Evolutionary conservation across 805 yeast species (phyloP), one percentile per base, ranked within the genome.

Genomic region (Yamadazyma sp.): DNA sequence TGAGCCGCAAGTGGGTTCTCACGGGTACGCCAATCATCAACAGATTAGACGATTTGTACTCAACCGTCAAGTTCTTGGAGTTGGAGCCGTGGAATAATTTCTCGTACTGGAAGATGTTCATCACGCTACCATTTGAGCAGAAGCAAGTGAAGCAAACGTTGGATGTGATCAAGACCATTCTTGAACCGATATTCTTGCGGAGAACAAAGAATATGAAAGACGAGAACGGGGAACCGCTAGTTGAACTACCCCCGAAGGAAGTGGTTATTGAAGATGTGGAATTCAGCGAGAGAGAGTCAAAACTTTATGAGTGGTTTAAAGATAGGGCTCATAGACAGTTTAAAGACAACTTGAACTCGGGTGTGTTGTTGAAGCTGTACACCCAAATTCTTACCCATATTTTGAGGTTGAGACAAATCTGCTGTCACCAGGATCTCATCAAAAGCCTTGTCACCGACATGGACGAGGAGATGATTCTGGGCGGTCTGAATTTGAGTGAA

Each of bases 1-100:
- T 86, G 49, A 65, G 70, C 13, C 68, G 93, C 33, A 78, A 78
- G 43, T 90, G 98, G 98, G 70, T 84, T 3, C 65, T 91, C 32
- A 88, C 97, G 0, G 98, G 98, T 6, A 90, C 98, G 0, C 97
- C 98, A 0, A 85, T 90, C 19, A 84, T 89, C 26, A 90, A 90
- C 57, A 66, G 90, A 45, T 66, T 91, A 7, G 97, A 91, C 57
- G 98, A 91, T 57, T 61, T 91, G 32, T 90, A 76, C 54, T 82
- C 95, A 5, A 60, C 89, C 33, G 76, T 89, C 12, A 78, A 79
- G 47, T 91, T 82, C 51, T 61, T 91, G 32, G 70, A 79, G 28
- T 60, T 90, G n/a, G 87, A 85, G 48, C 98, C 98, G 1, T 91
- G 97, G 97, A 70, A 81, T 26, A 83, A 84, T 48, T 80, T 84